Evolutionary conservation across 805 yeast genomes (phyloP), one percentile per base, ranked within the genome.

Genomic region (Yarrowia sp.): DNA sequence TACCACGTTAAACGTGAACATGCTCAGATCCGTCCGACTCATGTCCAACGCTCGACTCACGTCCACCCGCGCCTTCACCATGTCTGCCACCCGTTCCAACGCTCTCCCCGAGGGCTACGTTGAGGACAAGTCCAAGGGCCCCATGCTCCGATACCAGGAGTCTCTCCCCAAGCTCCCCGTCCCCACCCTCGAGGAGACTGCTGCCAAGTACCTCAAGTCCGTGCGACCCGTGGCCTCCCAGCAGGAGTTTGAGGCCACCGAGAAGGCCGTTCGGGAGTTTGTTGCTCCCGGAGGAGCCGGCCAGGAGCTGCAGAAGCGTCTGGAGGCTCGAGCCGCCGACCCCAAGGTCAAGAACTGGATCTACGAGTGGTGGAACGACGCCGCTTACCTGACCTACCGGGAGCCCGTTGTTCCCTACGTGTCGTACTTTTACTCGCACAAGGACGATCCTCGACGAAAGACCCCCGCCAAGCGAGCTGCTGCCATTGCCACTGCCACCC

Each of bases 351-450:
- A 92, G 76, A 94, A 94, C 78, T 94, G 99, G 99, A 83, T 94
- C 74, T 85, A 90, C 58, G 89, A 86, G 70, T 92, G 89, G 84
- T 94, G 99, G 99, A 97, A 94, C 78, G 89, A 90, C 74, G 91
- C 90, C 73, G 97, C 97, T 22, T 94, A 94, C 79, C 82, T 94
- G 82, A 87, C 89, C 49, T 93, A 92, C 81, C 85, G 95, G 72
- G 98, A 92, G 78, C 97, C 98, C 0, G 90, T 94, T n/a, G 90
- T 91, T 36, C 98, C 98, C 12, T 93, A 88, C 76, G 97, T 92
- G 45, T 90, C 97, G 22, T 94, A 94, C 81, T 95, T 92, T 74
- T 94, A 86, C 80, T 84, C 88, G 67, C 97, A 94, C 81, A 89
- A 86, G 78, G 94, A 90, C 74, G 78, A 89, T 70, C 71, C 72